Evolutionary conservation across 2,329 filamentous ascomycete species (phyloP).

Genomic region (Scedosporium minutisporum): DNA sequence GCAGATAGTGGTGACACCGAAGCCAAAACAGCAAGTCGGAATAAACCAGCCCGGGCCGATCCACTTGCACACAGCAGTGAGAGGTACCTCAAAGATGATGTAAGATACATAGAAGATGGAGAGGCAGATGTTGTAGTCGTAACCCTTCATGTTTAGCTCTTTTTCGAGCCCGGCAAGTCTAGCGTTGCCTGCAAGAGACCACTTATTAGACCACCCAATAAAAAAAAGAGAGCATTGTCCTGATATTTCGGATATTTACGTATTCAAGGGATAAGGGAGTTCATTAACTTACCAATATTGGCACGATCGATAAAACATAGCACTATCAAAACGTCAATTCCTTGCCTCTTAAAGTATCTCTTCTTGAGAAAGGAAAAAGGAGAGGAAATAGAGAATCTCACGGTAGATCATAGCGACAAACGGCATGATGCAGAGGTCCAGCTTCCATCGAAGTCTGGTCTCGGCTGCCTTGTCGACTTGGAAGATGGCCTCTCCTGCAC

Average conservation of each 20-base stretch:
- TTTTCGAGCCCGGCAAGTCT: conserved; percentile 47
- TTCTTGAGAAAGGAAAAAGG: too few relatives aligned
- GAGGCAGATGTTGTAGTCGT: conserved; percentile 53
- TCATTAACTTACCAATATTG: conserved; percentile 45
- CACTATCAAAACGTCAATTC: conserved; percentile 15
- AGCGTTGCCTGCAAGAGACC: conserved; percentile 38
- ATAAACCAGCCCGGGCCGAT: conserved; percentile 58
- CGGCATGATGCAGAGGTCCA: conserved; percentile 49
- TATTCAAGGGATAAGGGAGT: too few relatives aligned
- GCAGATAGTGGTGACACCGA: conserved; percentile 48
- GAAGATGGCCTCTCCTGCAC: conserved; percentile 32
- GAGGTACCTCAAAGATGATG: conserved; percentile 55
- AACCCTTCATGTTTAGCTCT: conserved; percentile 42
- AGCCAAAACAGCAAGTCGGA: conserved; percentile 45
- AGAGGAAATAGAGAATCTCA: too few relatives aligned
- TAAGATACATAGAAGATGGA: conserved; percentile 57
- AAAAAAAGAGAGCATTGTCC: too few relatives aligned
- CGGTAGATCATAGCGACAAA: conserved; percentile 47
- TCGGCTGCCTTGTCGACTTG: conserved; percentile 50
- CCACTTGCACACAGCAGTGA: conserved; percentile 52
- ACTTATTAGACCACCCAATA: not conserved
- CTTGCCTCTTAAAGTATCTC: too few relatives aligned
- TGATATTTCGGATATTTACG: not conserved
- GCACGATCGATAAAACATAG: conserved; percentile 60
- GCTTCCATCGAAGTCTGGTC: conserved; percentile 40